Conservation (phyloP, 805 yeast species). For the Kazachstania kunashirensis region DNA sequence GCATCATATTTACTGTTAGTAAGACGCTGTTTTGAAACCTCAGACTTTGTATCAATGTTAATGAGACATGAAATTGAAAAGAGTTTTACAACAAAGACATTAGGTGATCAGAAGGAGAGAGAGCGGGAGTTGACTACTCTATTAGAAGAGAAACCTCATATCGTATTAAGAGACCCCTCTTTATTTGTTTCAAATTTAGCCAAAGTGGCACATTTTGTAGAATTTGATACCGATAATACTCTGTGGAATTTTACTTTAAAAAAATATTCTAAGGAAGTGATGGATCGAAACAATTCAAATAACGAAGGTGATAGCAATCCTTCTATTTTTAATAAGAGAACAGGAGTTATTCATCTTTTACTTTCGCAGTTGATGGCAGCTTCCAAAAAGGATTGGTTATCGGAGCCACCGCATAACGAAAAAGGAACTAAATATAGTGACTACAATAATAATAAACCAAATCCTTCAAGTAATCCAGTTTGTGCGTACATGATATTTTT, state of each 20-base stretch:
- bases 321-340: constrained; percentile 17
- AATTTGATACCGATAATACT: constrained; percentile 34
- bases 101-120: constrained; percentile 25
- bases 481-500: constrained; percentile 63
- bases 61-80: constrained; percentile 44
- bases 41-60: constrained; percentile 37
- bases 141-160: constrained; percentile 41
- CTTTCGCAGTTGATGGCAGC: constrained; percentile 55
- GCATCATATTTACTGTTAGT: constrained; percentile 43
- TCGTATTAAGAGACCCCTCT: constrained; percentile 40
- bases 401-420: constrained; percentile 29
- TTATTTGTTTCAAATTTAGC: constrained; percentile 38
- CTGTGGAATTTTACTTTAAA: constrained; percentile 20
- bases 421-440: constrained; percentile 22
- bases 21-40: constrained; percentile 63
- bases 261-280: constrained; percentile 15
- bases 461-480: constrained; percentile 41
- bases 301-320: not conserved
- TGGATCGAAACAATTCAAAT: constrained; percentile 7
- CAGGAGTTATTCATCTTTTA: constrained; percentile 57
- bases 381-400: constrained; percentile 33
- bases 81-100: constrained; percentile 31
- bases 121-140: constrained; percentile 39
- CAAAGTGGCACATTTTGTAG: constrained; percentile 35
- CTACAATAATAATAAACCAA: constrained; percentile 23